Evolutionary conservation across 1,284 basidiomycete genomes (phyloP).

Genomic region (Ceratobasidium sp.): DNA sequence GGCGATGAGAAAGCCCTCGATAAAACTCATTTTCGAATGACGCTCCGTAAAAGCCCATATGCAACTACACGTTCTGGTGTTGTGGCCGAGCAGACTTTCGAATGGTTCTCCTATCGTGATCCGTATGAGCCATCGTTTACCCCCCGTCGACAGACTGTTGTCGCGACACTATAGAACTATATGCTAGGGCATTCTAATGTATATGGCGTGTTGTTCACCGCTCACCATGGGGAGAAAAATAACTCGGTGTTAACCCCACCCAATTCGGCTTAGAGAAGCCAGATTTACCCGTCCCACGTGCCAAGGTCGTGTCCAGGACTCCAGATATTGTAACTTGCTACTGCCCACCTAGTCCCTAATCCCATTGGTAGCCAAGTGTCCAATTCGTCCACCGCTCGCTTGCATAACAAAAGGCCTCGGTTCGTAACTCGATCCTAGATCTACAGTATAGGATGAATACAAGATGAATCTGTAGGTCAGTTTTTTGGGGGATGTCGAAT

Average conservation of each 20-base stretch:
- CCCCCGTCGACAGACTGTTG: background rate
- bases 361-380: background rate
- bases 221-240: background rate
- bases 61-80: background rate
- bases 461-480: no score
- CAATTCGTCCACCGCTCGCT: no score
- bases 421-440: no score
- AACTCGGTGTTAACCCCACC: background rate
- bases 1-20: background rate
- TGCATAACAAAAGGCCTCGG: no score
- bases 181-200: background rate
- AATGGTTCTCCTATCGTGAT: slow-evolving; percentile 23
- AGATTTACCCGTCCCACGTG: background rate
- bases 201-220: background rate
- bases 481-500: no score
- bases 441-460: no score
- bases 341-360: background rate
- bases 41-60: slow-evolving; percentile 11
- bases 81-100: background rate
- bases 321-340: background rate
- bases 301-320: background rate
- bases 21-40: slow-evolving; percentile 10
- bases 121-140: slow-evolving; percentile 11
- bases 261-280: background rate
- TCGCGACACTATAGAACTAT: background rate